A percentile compares a stretch with the other conserved stretches of the same genome.
Evolutionary conservation across 2,329 filamentous ascomycete species (phyloP).

Genomic region (Domatiomyces globalis): DNA sequence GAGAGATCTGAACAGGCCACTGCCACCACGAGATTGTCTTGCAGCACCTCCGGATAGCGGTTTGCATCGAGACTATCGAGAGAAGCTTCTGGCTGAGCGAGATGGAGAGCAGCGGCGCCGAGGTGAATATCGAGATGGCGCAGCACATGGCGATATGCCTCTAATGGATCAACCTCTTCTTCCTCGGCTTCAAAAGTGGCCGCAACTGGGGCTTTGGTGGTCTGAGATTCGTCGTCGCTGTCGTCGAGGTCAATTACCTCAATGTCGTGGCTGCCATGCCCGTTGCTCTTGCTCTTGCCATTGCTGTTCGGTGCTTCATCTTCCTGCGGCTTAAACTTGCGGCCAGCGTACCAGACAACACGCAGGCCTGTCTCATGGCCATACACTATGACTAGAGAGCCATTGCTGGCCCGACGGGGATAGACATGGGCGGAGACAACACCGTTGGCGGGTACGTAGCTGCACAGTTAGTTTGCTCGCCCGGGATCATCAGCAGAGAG

Average conservation of each 20-base stretch:
- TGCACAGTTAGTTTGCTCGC: conserved; percentile 19
- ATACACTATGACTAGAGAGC: conserved; percentile 47
- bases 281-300: conserved; percentile 21
- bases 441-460: conserved; percentile 47
- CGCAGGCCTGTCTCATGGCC: conserved; percentile 45
- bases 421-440: conserved; percentile 44
- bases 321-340: conserved; percentile 28
- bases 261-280: conserved; percentile 25
- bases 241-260: conserved; percentile 46
- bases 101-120: conserved; percentile 38
- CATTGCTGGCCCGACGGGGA: conserved; percentile 44
- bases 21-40: conserved; percentile 34
- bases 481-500: background rate
- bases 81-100: conserved; percentile 34
- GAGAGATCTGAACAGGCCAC: conserved; percentile 43
- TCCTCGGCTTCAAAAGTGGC: conserved; percentile 41
- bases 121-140: conserved; percentile 42
- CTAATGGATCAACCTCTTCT: conserved; percentile 43
- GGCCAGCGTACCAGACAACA: conserved; percentile 47
- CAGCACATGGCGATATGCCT: conserved; percentile 40
- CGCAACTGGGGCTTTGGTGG: conserved; percentile 9
- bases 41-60: conserved; percentile 1
- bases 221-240: conserved; percentile 40
- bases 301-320: conserved; percentile 26
- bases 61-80: conserved; percentile 18